A percentile compares a stretch with the other conserved stretches of the same genome.
These are phyloP conservation scores for Przewalskia tangutica DNA, from an alignment of 257 asterid species.

Conservation along the genomic window DNA sequence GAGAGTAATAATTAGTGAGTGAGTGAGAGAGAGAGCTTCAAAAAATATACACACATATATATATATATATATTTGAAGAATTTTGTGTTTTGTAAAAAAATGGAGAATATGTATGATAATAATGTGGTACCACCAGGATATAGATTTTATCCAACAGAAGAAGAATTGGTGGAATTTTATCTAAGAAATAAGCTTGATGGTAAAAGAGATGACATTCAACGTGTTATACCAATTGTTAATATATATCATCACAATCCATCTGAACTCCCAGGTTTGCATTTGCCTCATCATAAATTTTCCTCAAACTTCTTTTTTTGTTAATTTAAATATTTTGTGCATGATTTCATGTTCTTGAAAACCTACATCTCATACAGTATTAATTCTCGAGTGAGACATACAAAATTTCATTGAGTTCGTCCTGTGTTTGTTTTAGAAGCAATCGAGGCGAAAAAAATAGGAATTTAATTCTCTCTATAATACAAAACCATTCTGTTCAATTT, in stretches of 20 bases:
- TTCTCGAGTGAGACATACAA: too few species aligned
- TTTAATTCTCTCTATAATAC: background rate
- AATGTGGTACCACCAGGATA: constrained; percentile 29
- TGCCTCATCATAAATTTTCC: too few species aligned
- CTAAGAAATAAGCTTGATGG: constrained; percentile 36
- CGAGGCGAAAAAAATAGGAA: background rate
- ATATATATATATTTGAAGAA: too few species aligned
- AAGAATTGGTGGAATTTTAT: constrained; percentile 48
- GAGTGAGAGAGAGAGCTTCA: too few species aligned
- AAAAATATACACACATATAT: too few species aligned
- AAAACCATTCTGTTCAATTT: background rate
- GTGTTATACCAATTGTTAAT: constrained; percentile 41
- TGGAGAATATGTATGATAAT: constrained; percentile 12
- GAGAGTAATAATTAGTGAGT: too few species aligned
- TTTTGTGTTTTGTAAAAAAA: background rate
- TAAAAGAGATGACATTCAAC: constrained; percentile 18
- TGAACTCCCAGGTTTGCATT: constrained; percentile 45
- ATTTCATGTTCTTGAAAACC: background rate
- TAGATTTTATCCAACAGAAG: constrained; percentile 4
- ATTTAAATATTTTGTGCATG: background rate
- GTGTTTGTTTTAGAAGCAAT: background rate
- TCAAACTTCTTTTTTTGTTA: background rate
- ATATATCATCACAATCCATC: constrained; percentile 48
- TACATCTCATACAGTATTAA: background rate
- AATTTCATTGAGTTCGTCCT: background rate